A percentile compares a stretch with the other conserved stretches of the same genome.
These are phyloP conservation scores for Solanum paucissectum DNA, from an alignment of 257 asterid species.

Conservation along the genomic window DNA sequence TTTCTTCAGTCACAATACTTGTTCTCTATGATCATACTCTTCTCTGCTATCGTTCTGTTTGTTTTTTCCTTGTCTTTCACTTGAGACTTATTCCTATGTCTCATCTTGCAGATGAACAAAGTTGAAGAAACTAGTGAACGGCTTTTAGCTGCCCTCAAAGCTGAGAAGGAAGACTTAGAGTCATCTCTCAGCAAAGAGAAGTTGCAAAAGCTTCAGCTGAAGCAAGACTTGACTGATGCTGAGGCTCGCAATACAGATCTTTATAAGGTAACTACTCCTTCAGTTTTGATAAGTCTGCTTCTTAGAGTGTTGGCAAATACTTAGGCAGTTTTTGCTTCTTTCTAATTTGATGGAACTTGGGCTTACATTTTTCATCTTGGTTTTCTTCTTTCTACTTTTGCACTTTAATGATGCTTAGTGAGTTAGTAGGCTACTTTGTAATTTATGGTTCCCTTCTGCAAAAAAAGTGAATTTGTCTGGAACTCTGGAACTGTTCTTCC, in stretches of 20 bases:
- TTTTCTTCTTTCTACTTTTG: background rate
- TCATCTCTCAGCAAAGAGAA: conserved; percentile 66
- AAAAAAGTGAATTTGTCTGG: background rate
- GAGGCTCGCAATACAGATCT: conserved; percentile 65
- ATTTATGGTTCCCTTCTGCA: background rate
- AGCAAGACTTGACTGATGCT: conserved; percentile 59
- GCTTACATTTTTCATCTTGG: background rate
- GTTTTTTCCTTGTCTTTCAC: background rate
- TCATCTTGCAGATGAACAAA: conserved; percentile 38
- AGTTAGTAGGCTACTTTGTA: background rate
- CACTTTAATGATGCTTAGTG: background rate
- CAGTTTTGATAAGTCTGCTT: background rate
- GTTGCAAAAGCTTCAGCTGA: conserved; percentile 48
- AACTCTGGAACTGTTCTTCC: background rate
- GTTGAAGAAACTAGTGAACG: conserved; percentile 49
- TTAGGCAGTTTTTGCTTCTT: background rate
- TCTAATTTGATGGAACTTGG: background rate
- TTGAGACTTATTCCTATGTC: background rate
- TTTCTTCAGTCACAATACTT: background rate
- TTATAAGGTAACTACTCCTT: conserved; percentile 55
- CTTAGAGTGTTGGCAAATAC: background rate
- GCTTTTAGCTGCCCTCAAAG: conserved; percentile 44
- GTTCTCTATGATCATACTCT: background rate
- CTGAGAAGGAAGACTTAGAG: conserved; percentile 68
- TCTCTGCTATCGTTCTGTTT: background rate